Conservation (phyloP, 345 rosid species). For the Mallotus nudiflorus region DNA sequence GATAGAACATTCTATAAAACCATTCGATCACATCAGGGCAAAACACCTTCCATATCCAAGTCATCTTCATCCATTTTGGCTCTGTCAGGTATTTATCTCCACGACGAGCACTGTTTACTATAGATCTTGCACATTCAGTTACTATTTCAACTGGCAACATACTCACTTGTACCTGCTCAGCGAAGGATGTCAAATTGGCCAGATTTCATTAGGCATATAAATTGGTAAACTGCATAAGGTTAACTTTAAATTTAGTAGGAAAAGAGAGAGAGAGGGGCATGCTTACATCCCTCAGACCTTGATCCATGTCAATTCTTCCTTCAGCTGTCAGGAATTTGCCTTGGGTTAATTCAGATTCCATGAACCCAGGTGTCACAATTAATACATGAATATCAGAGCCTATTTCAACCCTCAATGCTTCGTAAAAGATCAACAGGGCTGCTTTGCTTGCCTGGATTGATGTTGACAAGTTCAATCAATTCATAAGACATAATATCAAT, state of each 20-base stretch:
- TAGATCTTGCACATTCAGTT: conserved; percentile 10
- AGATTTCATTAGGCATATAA: not conserved
- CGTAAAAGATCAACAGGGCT: conserved; percentile 45
- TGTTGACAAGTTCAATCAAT: not conserved
- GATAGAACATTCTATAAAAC: conserved; percentile 4
- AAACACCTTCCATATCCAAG: conserved; percentile 38
- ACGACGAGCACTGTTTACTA: conserved; percentile 19
- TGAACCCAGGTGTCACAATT: conserved; percentile 47
- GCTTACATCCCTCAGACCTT: conserved; percentile 11
- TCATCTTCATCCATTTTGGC: conserved; percentile 29
- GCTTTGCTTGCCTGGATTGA: conserved; percentile 65
- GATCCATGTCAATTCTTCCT: not conserved
- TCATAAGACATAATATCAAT: not conserved
- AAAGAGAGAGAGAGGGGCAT: no score
- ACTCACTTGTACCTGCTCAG: not conserved
- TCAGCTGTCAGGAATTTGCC: conserved; percentile 25
- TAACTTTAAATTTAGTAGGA: not conserved
- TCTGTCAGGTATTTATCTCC: conserved; percentile 20
- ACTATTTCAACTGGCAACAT: not conserved
- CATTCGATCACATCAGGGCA: conserved; percentile 47
- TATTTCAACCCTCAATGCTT: conserved; percentile 46
- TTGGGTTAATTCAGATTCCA: conserved; percentile 41
- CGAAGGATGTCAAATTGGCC: no score
- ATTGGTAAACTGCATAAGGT: no score
- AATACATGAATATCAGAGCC: conserved; percentile 42